Evolutionary conservation across 495 filamentous ascomycete genomes (phyloP).

Genomic region (Xylaria bambusicola): DNA sequence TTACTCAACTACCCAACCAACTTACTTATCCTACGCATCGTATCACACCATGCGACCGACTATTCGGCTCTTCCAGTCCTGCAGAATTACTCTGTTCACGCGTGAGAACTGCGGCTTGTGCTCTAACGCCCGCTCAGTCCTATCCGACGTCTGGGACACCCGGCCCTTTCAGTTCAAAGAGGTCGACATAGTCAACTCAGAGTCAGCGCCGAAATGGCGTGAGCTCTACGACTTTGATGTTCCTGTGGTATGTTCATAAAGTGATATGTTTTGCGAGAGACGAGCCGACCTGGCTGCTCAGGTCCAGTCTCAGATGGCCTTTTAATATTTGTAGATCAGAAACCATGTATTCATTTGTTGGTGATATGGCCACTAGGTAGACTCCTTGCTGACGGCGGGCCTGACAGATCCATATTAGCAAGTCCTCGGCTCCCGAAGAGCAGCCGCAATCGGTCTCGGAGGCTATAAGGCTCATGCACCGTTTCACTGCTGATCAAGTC

Average conservation of each 20-base stretch:
- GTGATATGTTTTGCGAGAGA: background rate
- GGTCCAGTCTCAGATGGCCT: too few relatives aligned
- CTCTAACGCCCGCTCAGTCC: constrained; percentile 68
- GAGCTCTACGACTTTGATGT: constrained; percentile 88
- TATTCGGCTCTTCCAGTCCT: constrained; percentile 53
- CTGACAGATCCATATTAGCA: constrained; percentile 66
- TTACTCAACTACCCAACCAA: too few relatives aligned
- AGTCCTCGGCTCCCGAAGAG: constrained; percentile 48
- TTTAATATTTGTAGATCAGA: too few relatives aligned
- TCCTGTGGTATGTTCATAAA: constrained; percentile 63
- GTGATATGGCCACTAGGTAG: background rate
- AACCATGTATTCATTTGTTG: too few relatives aligned
- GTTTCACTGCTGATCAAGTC: constrained; percentile 71
- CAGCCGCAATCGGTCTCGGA: constrained; percentile 55
- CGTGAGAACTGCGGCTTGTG: constrained; percentile 79
- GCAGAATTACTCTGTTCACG: constrained; percentile 80
- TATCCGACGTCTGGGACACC: constrained; percentile 69
- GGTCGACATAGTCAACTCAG: constrained; percentile 71
- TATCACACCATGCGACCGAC: constrained; percentile 41
- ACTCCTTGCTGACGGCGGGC: background rate
- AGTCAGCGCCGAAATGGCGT: constrained; percentile 64
- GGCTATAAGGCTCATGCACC: constrained; percentile 80
- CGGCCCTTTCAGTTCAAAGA: constrained; percentile 76
- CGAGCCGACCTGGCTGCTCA: too few relatives aligned
- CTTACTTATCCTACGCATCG: background rate